Percentiles rank a stretch among this genome's conserved stretches.
Evolutionary conservation across 352 stramenopile species (phyloP).

Genomic region (Pythium aphanidermatum): DNA sequence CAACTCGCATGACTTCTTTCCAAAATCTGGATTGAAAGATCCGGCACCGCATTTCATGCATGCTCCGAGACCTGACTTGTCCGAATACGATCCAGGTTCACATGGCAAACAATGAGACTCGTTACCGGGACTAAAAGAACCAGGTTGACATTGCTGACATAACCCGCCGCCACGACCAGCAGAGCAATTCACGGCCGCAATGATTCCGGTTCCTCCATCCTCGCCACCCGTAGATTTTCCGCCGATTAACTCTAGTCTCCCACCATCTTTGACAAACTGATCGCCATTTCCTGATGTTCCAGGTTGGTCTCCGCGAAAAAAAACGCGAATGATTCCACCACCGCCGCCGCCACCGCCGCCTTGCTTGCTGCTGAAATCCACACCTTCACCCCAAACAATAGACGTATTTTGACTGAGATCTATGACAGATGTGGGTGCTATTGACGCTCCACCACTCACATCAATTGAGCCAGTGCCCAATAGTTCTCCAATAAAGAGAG

Average conservation of each 20-base stretch:
- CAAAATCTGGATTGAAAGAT: slow-evolving; percentile 67
- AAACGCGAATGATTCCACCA: slow-evolving; percentile 20
- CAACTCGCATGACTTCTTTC: slow-evolving; percentile 48
- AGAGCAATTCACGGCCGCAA: slow-evolving; percentile 50
- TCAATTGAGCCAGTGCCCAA: slow-evolving; percentile 53
- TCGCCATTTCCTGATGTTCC: slow-evolving; percentile 23
- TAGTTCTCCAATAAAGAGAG: slow-evolving; percentile 52
- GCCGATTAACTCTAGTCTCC: slow-evolving; percentile 14
- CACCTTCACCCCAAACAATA: slow-evolving; percentile 26
- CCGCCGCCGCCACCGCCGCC: slow-evolving; percentile 31
- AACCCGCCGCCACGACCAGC: slow-evolving; percentile 58
- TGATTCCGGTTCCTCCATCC: slow-evolving; percentile 42
- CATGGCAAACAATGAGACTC: slow-evolving; percentile 64
- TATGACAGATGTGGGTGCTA: slow-evolving; percentile 5
- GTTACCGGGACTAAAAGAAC: slow-evolving; percentile 50
- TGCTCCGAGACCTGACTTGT: slow-evolving; percentile 29
- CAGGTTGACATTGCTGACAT: slow-evolving; percentile 56
- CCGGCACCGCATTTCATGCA: slow-evolving; percentile 51
- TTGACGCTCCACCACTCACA: slow-evolving; percentile 36
- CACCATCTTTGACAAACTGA: slow-evolving; percentile 21
- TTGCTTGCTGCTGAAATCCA: slow-evolving; percentile 21
- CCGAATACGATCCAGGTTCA: slow-evolving; percentile 56
- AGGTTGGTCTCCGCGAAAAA: slow-evolving; percentile 18
- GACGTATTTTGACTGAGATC: neutral
- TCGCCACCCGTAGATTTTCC: slow-evolving; percentile 38